These are phyloP conservation scores for Ceratocystiopsis brevicomis DNA, from an alignment of 2,329 filamentous ascomycete species.

Conservation along the genomic window DNA sequence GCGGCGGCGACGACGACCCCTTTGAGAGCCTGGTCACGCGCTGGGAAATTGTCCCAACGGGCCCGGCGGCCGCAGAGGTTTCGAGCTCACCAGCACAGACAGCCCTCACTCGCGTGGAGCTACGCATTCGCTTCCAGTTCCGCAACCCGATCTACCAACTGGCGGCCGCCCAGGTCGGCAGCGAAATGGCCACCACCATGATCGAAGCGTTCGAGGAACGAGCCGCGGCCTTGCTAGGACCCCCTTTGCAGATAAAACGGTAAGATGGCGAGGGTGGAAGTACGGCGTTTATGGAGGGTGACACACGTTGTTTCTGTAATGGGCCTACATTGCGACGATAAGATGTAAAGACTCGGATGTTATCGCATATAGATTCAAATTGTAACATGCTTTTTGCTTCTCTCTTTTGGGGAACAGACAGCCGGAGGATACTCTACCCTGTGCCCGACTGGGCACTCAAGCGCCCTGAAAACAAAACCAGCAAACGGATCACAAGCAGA, in stretches of 20 bases:
- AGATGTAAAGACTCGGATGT: too few species aligned
- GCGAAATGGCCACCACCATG: slow-evolving; percentile 73
- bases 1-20: slow-evolving; percentile 18
- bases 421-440: too few species aligned
- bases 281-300: too few species aligned
- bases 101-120: slow-evolving; percentile 49
- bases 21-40: slow-evolving; percentile 51
- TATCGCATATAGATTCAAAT: too few species aligned
- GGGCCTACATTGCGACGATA: too few species aligned
- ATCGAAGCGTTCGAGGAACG: slow-evolving; percentile 81
- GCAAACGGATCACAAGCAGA: too few species aligned
- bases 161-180: slow-evolving; percentile 62
- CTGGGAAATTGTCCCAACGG: slow-evolving; percentile 42
- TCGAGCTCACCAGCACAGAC: slow-evolving; percentile 6
- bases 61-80: slow-evolving; percentile 14
- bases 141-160: slow-evolving; percentile 73
- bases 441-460: too few species aligned
- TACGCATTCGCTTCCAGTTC: slow-evolving; percentile 69
- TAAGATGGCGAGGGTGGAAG: too few species aligned
- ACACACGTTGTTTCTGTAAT: too few species aligned
- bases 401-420: too few species aligned
- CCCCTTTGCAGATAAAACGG: neutral
- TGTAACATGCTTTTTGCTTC: too few species aligned
- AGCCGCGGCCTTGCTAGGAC: slow-evolving; percentile 34
- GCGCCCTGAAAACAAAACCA: too few species aligned